Conservation (phyloP, 768 basidiomycete genomes). For the Coprinellus micaceus region DNA sequence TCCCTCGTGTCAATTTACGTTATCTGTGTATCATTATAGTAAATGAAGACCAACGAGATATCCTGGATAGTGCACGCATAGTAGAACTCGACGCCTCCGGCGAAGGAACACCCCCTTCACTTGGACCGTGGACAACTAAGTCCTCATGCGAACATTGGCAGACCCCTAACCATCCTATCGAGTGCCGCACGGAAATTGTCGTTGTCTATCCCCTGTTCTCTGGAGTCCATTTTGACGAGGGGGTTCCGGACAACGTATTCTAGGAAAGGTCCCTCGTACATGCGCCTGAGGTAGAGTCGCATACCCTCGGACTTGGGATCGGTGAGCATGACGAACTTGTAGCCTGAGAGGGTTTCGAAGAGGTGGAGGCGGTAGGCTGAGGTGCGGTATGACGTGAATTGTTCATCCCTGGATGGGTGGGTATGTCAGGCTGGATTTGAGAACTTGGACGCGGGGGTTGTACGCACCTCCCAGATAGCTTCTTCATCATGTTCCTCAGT, state of each 20-base stretch:
- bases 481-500: slow-evolving; percentile 91
- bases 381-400: slow-evolving; percentile 87
- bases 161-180: slow-evolving; percentile 69
- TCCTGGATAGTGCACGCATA: too few relatives aligned
- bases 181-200: slow-evolving; percentile 82
- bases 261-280: slow-evolving; percentile 91
- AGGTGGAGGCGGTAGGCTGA: slow-evolving; percentile 91
- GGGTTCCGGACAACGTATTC: slow-evolving; percentile 95
- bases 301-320: slow-evolving; percentile 83
- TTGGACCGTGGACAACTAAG: too few relatives aligned
- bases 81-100: too few relatives aligned
- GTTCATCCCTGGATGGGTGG: slow-evolving; percentile 64
- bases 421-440: neutral
- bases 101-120: too few relatives aligned
- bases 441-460: neutral
- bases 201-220: slow-evolving; percentile 84
- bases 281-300: slow-evolving; percentile 76
- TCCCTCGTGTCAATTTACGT: neutral
- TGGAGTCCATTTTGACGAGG: slow-evolving; percentile 77
- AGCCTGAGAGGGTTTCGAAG: slow-evolving; percentile 87
- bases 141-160: slow-evolving; percentile 38
- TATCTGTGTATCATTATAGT: neutral
- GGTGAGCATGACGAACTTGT: slow-evolving; percentile 93
- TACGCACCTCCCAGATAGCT: slow-evolving; percentile 77
- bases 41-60: neutral